Evolutionary conservation across 805 yeast species (phyloP), one percentile per base, ranked within the genome.

Genomic region (Teunomyces gatunensis): DNA sequence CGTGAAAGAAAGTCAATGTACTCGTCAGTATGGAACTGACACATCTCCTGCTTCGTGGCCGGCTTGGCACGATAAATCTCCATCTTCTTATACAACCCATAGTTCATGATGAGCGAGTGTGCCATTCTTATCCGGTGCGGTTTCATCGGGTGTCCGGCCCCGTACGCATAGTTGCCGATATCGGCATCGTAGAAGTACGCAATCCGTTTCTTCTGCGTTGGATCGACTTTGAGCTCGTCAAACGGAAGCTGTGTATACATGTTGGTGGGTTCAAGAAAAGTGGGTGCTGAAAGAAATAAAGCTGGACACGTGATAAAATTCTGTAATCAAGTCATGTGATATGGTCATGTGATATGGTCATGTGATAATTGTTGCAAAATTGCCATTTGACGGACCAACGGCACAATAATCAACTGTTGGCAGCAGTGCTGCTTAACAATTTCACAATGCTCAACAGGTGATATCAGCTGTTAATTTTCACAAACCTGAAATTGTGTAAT

Each of bases 51-150:
- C 63, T 89, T 87, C 13, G 98, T 91, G 35, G 99, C 99, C 1
- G 98, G 97, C 67, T 90, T 91, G 37, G 98, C 97, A 44, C 97
- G 80, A 67, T 91, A 91, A 42, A 94, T 89, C 65, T 94, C 98
- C 97, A 94, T 92, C 69, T 92, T 87, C 68, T 91, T 89, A 73
- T 94, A 91, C 45, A 94, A 78, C 1, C 97, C 98, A 67, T 94
- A 94, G 70, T 92, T 91, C 96, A 94, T 92, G 55, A 94, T 88
- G 60, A 94, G 77, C 36, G 96, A 89, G 67, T 94, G 98, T 6
- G 98, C 96, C 96, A 94, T 91, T 81, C 98, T 86, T 72, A 94
- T 90, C 63, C 99, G 83, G 67, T 92, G 97, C 20, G 99, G 99
- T 65, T 94, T 94, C 99, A 94, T 94, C 35, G 97, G 97, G 68